phyloP scores from a whole-genome alignment of 2,329 filamentous ascomycete genomes.

The Penicillium freii region DNA sequence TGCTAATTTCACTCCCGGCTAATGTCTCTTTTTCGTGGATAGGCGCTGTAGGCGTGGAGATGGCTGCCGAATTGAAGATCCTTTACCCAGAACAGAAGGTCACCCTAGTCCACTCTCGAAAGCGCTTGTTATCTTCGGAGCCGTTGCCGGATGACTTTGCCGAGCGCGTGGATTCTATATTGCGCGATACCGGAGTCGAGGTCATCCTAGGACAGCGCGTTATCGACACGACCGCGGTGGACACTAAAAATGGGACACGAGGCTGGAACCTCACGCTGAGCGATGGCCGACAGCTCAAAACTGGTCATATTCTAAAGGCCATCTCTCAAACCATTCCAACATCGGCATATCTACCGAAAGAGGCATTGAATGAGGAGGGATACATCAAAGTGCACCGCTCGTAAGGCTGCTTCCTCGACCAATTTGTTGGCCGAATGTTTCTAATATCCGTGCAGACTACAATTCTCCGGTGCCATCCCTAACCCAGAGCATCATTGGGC shows the following conservation, averaged over 20 bases:
- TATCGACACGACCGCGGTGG: conserved; percentile 22
- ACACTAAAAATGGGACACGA: conserved; percentile 15
- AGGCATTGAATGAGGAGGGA: conserved; percentile 61
- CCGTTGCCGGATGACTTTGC: conserved; percentile 67
- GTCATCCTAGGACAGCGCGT: conserved; percentile 31
- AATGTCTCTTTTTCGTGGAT: neutral
- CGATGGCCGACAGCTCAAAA: conserved; percentile 58
- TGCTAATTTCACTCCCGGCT: neutral
- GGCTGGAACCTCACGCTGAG: conserved; percentile 54
- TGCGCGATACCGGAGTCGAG: conserved; percentile 61
- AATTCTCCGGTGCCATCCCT: conserved; percentile 54
- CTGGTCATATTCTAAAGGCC: conserved; percentile 68
- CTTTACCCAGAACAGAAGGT: conserved; percentile 63
- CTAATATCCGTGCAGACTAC: conserved; percentile 44
- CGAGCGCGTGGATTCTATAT: conserved; percentile 56
- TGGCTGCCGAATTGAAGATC: conserved; percentile 74
- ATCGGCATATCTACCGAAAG: conserved; percentile 60
- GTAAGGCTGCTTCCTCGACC: conserved; percentile 18
- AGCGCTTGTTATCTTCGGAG: conserved; percentile 70
- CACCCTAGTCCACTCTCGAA: conserved; percentile 71
- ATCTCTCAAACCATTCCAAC: conserved; percentile 63
- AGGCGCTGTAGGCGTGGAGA: conserved; percentile 77
- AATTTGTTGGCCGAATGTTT: neutral
- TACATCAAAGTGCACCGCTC: conserved; percentile 62
- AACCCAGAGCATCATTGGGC: conserved; percentile 65